A percentile compares a stretch with the other conserved stretches of the same genome.
Evolutionary conservation across 106 monocot genomes (phyloP).

Genomic region (Agapanthus africanus): DNA sequence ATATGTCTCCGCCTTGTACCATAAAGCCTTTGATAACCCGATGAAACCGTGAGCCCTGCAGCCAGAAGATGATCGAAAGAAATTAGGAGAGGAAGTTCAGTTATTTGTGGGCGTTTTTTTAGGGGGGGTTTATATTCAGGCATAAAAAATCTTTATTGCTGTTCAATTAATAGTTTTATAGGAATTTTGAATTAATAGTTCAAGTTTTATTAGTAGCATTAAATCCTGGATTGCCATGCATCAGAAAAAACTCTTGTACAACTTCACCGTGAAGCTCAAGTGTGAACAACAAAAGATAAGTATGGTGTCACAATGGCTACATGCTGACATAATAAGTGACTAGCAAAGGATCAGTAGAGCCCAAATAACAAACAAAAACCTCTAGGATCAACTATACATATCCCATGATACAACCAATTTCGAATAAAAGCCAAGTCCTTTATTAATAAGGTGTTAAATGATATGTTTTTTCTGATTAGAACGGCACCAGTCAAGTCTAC

Average conservation of each 20-base stretch:
- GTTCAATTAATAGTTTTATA: not conserved
- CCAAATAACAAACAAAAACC: too few relatives aligned
- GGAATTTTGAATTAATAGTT: not conserved
- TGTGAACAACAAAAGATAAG: too few relatives aligned
- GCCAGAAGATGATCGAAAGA: not conserved
- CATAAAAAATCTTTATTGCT: not conserved
- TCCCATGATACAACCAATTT: too few relatives aligned
- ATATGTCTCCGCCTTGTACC: slow-evolving; percentile 91
- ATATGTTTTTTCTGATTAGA: not conserved
- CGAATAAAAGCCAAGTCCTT: too few relatives aligned
- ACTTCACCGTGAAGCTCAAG: too few relatives aligned
- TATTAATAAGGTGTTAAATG: too few relatives aligned
- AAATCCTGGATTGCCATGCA: not conserved
- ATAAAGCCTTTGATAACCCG: slow-evolving; percentile 81
- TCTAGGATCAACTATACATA: too few relatives aligned
- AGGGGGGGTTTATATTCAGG: too few relatives aligned
- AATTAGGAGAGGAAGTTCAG: not conserved
- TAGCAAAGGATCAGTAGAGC: too few relatives aligned
- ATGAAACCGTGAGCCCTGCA: slow-evolving; percentile 72
- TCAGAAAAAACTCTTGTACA: not conserved
- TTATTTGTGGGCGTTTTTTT: too few relatives aligned
- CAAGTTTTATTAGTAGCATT: not conserved
- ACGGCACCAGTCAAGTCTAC: not conserved
- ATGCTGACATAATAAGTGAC: too few relatives aligned
- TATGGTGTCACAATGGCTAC: too few relatives aligned